Conservation (phyloP, 1,284 basidiomycete genomes). For the Chondrostereum purpureum region DNA sequence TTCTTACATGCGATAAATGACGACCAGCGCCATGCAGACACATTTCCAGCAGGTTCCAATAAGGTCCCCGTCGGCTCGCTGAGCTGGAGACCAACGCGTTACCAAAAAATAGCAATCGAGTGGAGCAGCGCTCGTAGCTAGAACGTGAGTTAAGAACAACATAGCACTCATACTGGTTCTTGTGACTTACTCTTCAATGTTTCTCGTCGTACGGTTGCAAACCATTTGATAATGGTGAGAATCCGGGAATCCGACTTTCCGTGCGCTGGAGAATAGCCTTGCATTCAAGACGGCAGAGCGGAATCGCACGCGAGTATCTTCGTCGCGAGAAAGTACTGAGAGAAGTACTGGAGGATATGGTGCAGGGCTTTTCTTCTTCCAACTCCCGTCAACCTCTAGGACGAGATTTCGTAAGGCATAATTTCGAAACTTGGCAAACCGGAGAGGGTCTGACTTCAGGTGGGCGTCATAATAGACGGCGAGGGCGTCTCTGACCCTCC, state of each 20-base stretch:
- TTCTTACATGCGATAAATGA: slow-evolving; percentile 59
- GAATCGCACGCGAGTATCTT: slow-evolving; percentile 83
- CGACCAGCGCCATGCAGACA: slow-evolving; percentile 33
- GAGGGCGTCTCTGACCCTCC: slow-evolving; percentile 64
- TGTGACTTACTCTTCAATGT: no score
- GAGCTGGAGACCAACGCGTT: slow-evolving; percentile 85
- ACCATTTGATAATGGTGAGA: slow-evolving; percentile 21
- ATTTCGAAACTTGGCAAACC: slow-evolving; percentile 31
- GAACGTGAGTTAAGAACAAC: no score
- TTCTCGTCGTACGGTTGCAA: no score
- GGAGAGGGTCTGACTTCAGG: slow-evolving; percentile 51
- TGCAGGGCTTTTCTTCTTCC: not conserved
- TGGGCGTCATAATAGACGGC: slow-evolving; percentile 64
- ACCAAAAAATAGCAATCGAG: slow-evolving; percentile 70
- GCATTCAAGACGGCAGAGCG: slow-evolving; percentile 64
- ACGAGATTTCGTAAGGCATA: not conserved
- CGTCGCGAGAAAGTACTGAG: slow-evolving; percentile 51
- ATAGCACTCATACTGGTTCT: no score
- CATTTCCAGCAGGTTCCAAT: slow-evolving; percentile 83
- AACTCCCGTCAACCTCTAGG: not conserved
- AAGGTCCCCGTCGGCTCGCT: slow-evolving; percentile 74
- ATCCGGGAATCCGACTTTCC: slow-evolving; percentile 21
- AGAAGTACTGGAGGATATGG: slow-evolving; percentile 42
- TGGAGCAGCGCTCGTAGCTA: slow-evolving; percentile 75
- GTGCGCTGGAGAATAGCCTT: slow-evolving; percentile 46